Evolutionary conservation across 768 basidiomycete species (phyloP).

Genomic region (Arthromyces matolae): DNA sequence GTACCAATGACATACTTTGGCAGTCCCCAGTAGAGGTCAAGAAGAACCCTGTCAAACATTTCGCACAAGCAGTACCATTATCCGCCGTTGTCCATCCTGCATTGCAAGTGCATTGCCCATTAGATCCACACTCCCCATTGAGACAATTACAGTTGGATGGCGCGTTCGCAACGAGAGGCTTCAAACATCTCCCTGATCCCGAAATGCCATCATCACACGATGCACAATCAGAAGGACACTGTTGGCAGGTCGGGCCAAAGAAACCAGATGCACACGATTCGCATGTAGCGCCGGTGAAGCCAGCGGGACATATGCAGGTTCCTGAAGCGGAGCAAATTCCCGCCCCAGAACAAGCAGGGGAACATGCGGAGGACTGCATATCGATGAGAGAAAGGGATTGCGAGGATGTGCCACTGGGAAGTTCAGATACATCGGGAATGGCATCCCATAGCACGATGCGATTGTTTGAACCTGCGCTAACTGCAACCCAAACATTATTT

Average conservation of each 20-base stretch:
- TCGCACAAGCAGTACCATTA: conserved; percentile 75
- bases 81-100: conserved; percentile 67
- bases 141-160: conserved; percentile 76
- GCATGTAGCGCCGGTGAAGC: conserved; percentile 78
- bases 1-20: conserved; percentile 43
- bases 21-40: conserved; percentile 67
- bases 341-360: conserved; percentile 67
- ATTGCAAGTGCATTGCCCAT: conserved; percentile 73
- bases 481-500: conserved; percentile 62
- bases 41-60: conserved; percentile 77
- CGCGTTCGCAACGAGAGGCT: conserved; percentile 42
- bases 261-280: conserved; percentile 72
- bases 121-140: conserved; percentile 70
- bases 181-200: conserved; percentile 72
- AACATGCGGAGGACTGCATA: conserved; percentile 71
- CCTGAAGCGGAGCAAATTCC: conserved; percentile 71
- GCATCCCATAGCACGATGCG: conserved; percentile 78
- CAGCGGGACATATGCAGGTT: conserved; percentile 66
- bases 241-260: conserved; percentile 69
- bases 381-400: conserved; percentile 59
- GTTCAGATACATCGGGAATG: conserved; percentile 68
- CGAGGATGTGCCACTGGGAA: conserved; percentile 44
- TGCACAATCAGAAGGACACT: conserved; percentile 66
- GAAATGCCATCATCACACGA: conserved; percentile 78
- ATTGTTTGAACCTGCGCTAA: conserved; percentile 50